Evolutionary conservation across 257 asterid species (phyloP), one percentile per base, ranked within the genome.

Genomic region (Solanum virginianum): DNA sequence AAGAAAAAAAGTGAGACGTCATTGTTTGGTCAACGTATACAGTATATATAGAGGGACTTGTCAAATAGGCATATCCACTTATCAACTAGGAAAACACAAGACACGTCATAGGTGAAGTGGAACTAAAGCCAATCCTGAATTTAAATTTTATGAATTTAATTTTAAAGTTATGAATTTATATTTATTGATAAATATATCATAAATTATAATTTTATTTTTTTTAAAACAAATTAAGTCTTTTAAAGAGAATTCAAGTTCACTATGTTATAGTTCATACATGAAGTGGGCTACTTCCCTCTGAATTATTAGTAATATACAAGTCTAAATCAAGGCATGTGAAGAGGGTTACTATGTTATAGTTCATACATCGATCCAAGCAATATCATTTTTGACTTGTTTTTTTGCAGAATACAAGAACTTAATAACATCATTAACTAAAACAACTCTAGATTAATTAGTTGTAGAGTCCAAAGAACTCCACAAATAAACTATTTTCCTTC

Each of bases 81-180:
- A 74, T 74, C 59, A 74, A 47, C 43, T 0, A 71, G 32, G 6
- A 20, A 20, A 71, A 41, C 13, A 59, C 3, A 20, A 9, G 45
- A 41, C 14, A 20, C 4, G 65, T 59, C 29, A 39, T 62, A 62
- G 16, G 69, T 22, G 17, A 22, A 5, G 17, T 24, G 36, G 4
- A 57, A 59, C n/a, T 0, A 36, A 5, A 5, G 4, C 0, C 1
- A 5, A 4, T 36, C 1, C 3, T 4, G 0, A 1, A 36, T 36
- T 36, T 36, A 36, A 36, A 36, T 36, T 32, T 32, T 57, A 57
- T 20, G 13, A 57, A 1, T 20, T 57, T 2, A 57, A 20, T 57
- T 57, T 57, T 8, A 18, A 4, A 57, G 4, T 1, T 9, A 57
- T 57, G 4, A 57, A 57, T 57, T 20, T 2, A 57, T 43, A 20